These are phyloP conservation scores for Blastocystis sp. DNA, from an alignment of 352 stramenopile genomes.

Conservation along the genomic window DNA sequence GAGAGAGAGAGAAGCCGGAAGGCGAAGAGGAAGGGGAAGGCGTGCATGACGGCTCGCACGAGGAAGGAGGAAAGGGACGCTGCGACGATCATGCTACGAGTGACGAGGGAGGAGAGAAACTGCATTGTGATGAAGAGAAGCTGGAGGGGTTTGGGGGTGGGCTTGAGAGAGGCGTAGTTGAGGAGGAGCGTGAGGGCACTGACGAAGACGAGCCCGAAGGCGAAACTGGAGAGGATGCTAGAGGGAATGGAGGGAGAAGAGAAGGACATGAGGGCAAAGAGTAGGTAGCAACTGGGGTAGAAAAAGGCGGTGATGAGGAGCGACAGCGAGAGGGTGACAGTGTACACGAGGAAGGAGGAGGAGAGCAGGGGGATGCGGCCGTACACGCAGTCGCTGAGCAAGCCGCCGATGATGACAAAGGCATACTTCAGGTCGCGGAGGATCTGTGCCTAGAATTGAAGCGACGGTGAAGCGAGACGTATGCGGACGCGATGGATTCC, in stretches of 20 bases:
- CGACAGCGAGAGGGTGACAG: neutral
- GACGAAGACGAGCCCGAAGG: conserved; percentile 26
- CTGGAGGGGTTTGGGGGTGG: neutral
- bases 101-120: neutral
- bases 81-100: neutral
- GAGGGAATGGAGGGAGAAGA: neutral
- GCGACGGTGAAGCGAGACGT: neutral
- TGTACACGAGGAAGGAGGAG: conserved; percentile 34
- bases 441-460: conserved; percentile 36
- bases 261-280: conserved; percentile 45
- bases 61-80: neutral
- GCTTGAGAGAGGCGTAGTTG: conserved; percentile 41
- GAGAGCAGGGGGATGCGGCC: conserved; percentile 36
- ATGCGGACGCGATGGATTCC: conserved; percentile 45
- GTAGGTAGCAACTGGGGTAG: conserved; percentile 9
- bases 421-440: conserved; percentile 45
- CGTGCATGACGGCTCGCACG: conserved; percentile 4
- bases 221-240: conserved; percentile 29
- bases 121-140: neutral
- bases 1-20: conserved; percentile 31
- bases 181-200: conserved; percentile 13
- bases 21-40: conserved; percentile 3
- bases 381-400: conserved; percentile 48
- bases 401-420: conserved; percentile 36
- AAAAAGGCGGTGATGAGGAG: conserved; percentile 22